Evolutionary conservation across 2,329 filamentous ascomycete genomes (phyloP).

Genomic region (Lasiodiplodia citricola): DNA sequence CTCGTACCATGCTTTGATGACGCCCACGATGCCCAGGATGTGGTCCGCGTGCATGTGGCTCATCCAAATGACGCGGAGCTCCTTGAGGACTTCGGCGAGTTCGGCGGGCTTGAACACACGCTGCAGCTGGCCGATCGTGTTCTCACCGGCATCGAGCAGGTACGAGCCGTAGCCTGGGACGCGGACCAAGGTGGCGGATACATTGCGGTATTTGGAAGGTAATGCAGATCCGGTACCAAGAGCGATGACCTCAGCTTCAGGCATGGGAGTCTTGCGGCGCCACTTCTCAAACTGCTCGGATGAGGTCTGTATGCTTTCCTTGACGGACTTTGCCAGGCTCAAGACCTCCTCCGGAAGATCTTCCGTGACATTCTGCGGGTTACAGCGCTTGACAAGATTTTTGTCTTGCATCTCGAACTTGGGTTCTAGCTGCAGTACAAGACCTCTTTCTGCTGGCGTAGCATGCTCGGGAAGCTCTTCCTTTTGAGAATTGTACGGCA

Average conservation of each 20-base stretch:
- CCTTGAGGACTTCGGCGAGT: slow-evolving; percentile 72
- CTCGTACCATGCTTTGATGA: slow-evolving; percentile 82
- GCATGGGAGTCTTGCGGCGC: slow-evolving; percentile 72
- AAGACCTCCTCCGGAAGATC: slow-evolving; percentile 55
- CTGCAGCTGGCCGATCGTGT: slow-evolving; percentile 84
- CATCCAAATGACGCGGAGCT: slow-evolving; percentile 86
- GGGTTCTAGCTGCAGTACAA: slow-evolving; percentile 54
- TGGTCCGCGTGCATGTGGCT: slow-evolving; percentile 97
- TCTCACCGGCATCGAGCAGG: slow-evolving; percentile 89
- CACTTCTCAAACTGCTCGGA: slow-evolving; percentile 55
- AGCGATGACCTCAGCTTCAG: slow-evolving; percentile 81
- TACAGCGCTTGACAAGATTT: slow-evolving; percentile 36
- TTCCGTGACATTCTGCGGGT: slow-evolving; percentile 49
- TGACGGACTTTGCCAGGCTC: slow-evolving; percentile 56
- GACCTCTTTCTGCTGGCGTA: slow-evolving; percentile 46
- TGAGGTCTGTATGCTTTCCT: slow-evolving; percentile 40
- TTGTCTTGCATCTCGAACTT: slow-evolving; percentile 45
- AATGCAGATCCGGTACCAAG: slow-evolving; percentile 90
- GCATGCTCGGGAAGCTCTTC: slow-evolving; percentile 32
- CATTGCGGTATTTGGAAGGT: slow-evolving; percentile 94
- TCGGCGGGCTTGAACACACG: slow-evolving; percentile 72
- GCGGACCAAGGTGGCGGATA: slow-evolving; percentile 83
- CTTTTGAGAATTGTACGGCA: slow-evolving; percentile 28
- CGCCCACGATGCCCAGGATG: slow-evolving; percentile 80
- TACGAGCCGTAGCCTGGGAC: slow-evolving; percentile 88